Base-by-base conservation (phyloP, 805 yeast genomes). In the Tetrapisispora iriomotensis region DNA sequence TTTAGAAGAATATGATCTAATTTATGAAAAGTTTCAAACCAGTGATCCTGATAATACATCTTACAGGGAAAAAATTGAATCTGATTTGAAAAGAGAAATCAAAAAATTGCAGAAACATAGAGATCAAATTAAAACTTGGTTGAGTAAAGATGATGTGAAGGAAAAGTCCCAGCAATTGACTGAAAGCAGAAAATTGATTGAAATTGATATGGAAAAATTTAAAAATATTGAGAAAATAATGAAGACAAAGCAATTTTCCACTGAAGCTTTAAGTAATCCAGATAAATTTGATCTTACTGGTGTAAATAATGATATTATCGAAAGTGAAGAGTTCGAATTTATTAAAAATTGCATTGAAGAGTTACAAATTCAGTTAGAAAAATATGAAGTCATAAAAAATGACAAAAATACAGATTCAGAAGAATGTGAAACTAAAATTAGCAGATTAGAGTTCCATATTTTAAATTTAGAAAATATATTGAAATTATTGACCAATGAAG, bases 71-170 rank as follows among this genome's bases (percentile, higher is more conserved):
- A 90, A 90, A 61, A 71, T 92, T 42, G 98, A 92, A 60, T 73
- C 78, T 44, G 98, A 90, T 58, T 69, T 90, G 57, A 88, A 92
- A 65, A 80, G 92, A 53, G 97, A 92, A 61, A 88, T 92, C 62
- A 90, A 92, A 63, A 90, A 87, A 61, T 70, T 90, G 42, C 98
- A 90, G 59, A 77, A 95, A 58, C 78, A 82, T 51, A 74, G 97
- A 58, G 98, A 90, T 61, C 97, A 87, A 65, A 84, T 90, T 52
- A 90, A 90, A 65, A 82, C 83, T 41, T 90, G 98, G 98, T 65
- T 87, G 58, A 77, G 90, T 31, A 88, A 90, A 49, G 83, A 80
- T 50, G 94, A 88, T 46, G 87, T 88, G 34, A 87, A 94, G 59
- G 94, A 90, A 52, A 92, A 86, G 58, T 83, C 82, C 52, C 73